Percentiles rank a stretch among this genome's conserved stretches.
Conservation (phyloP, 2,329 filamentous ascomycete genomes). For the Alternaria tenuissima region DNA sequence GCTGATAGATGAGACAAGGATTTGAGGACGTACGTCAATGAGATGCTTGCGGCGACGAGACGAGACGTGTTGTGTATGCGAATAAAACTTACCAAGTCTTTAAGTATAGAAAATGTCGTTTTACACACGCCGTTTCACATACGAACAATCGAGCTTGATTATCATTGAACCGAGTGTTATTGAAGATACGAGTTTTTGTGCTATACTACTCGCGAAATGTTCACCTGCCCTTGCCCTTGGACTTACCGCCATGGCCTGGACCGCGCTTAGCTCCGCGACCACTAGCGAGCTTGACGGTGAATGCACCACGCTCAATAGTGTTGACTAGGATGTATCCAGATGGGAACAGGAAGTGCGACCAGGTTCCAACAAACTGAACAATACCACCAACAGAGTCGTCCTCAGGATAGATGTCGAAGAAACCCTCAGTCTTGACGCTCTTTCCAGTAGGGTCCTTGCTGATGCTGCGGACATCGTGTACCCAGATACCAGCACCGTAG, state of each 20-base stretch:
- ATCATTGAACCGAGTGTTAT: no score
- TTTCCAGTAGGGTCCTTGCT: conserved; percentile 49
- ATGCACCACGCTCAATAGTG: conserved; percentile 50
- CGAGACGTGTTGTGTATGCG: not conserved
- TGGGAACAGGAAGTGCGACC: conserved; percentile 51
- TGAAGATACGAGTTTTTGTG: not conserved
- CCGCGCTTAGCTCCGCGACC: conserved; percentile 32
- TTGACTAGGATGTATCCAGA: conserved; percentile 49
- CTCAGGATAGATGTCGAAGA: conserved; percentile 55
- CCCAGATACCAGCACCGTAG: conserved; percentile 52
- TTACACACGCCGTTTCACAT: not conserved
- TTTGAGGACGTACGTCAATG: accelerated
- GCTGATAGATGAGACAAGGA: not conserved
- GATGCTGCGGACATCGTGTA: conserved; percentile 52
- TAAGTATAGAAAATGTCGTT: not conserved
- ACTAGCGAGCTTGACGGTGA: conserved; percentile 45
- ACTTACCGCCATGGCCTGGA: conserved; percentile 32
- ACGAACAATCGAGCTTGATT: no score
- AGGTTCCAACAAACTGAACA: conserved; percentile 53
- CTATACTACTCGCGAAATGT: not conserved
- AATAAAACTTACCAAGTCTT: not conserved
- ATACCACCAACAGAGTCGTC: conserved; percentile 50
- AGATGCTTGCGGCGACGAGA: not conserved
- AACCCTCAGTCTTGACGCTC: conserved; percentile 51
- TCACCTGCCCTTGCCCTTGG: conserved; percentile 13